Evolutionary conservation across 2,329 filamentous ascomycete genomes (phyloP).

Genomic region (Venturia effusa): DNA sequence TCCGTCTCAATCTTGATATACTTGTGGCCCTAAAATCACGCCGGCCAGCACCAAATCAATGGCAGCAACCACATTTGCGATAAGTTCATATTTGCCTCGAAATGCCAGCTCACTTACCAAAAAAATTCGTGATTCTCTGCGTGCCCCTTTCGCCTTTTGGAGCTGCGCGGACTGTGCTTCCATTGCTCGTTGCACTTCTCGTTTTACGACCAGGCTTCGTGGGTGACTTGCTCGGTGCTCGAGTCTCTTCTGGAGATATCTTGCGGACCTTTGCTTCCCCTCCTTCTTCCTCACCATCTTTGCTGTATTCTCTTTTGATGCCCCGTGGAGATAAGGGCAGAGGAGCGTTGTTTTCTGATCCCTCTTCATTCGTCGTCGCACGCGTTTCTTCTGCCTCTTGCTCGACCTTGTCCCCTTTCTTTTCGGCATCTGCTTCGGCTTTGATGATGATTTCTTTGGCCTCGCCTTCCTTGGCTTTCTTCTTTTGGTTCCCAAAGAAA

Average conservation of each 20-base stretch:
- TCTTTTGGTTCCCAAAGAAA: slow-evolving; percentile 62
- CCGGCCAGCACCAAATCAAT: no score
- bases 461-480: slow-evolving; percentile 23
- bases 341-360: slow-evolving; percentile 42
- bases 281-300: slow-evolving; percentile 23
- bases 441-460: slow-evolving; percentile 15
- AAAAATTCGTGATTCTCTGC: slow-evolving; percentile 48
- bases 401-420: slow-evolving; percentile 19
- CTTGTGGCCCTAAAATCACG: no score
- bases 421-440: slow-evolving; percentile 17
- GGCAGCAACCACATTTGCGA: no score
- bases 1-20: no score
- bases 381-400: slow-evolving; percentile 29
- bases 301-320: slow-evolving; percentile 39
- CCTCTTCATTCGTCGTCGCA: slow-evolving; percentile 32
- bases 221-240: slow-evolving; percentile 13
- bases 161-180: slow-evolving; percentile 33
- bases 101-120: slow-evolving; percentile 30
- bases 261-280: slow-evolving; percentile 15
- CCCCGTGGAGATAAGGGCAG: slow-evolving; percentile 25
- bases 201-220: slow-evolving; percentile 30
- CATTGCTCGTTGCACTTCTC: slow-evolving; percentile 47
- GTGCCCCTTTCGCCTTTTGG: slow-evolving; percentile 37
- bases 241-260: slow-evolving; percentile 16
- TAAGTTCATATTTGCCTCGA: no score